phyloP scores from a whole-genome alignment of 139 green algal species.

The Zygnema circumcarinatum region DNA sequence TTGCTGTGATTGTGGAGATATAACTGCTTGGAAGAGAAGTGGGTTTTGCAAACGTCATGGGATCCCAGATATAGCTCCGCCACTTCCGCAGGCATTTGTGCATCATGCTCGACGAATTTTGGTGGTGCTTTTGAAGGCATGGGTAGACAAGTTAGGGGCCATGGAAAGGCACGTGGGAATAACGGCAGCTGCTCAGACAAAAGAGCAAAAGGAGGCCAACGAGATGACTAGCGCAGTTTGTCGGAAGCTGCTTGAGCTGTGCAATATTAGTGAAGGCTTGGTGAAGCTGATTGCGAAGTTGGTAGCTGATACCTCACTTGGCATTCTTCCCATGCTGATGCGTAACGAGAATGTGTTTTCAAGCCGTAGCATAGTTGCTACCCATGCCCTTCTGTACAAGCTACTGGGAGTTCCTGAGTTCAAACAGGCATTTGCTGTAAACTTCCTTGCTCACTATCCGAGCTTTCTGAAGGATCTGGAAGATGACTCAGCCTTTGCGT shows the following conservation, averaged over 20 bases:
- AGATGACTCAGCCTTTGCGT: background rate
- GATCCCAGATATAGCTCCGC: slow-evolving; percentile 1
- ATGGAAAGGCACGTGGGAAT: background rate
- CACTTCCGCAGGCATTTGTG: slow-evolving; percentile 46
- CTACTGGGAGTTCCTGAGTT: slow-evolving; percentile 58
- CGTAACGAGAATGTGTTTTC: background rate
- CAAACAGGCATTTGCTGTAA: slow-evolving; percentile 48
- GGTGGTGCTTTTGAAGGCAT: slow-evolving; percentile 33
- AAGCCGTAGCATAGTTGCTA: background rate
- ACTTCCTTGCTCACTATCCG: slow-evolving; percentile 42
- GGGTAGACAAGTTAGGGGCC: slow-evolving; percentile 14
- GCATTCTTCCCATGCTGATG: slow-evolving; percentile 35
- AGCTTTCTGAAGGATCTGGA: slow-evolving; percentile 14
- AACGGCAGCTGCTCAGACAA: background rate
- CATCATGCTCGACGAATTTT: slow-evolving; percentile 26
- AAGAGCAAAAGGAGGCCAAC: slow-evolving; percentile 1
- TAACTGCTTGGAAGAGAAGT: slow-evolving; percentile 48
- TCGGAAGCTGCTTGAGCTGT: slow-evolving; percentile 28
- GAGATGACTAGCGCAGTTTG: slow-evolving; percentile 8
- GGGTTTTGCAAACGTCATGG: slow-evolving; percentile 44
- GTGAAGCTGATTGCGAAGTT: slow-evolving; percentile 27
- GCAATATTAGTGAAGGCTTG: slow-evolving; percentile 22
- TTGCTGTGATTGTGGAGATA: slow-evolving; percentile 64
- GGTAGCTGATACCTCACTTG: slow-evolving; percentile 1
- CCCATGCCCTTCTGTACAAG: slow-evolving; percentile 58